Base-by-base conservation (phyloP, 257 asterid genomes). In the Solanum okadae region DNA sequence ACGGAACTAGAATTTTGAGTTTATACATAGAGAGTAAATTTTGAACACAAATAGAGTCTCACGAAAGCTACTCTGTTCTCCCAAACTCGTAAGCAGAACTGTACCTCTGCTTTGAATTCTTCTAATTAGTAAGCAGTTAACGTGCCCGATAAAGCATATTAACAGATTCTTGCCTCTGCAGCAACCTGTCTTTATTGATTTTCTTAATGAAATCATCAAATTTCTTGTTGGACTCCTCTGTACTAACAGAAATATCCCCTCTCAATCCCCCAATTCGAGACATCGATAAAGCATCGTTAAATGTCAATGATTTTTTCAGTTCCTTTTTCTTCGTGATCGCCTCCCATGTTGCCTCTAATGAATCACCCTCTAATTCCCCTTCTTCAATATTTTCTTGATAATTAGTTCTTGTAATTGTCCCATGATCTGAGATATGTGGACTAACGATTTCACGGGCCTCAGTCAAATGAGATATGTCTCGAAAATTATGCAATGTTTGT, bases 301-400 rank as follows among this genome's bases (percentile, higher is more conserved):
- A 95, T 49, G 96, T 93, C 91, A 92, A 90, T 20, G 93, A 90
- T 59, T 94, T 92, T 88, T 90, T 91, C 88, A 93, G 63, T 65
- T 92, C 97, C 75, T 44, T 79, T 79, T 44, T 27, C 85, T 44
- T 79, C 10, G 3, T 91, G 33, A 95, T 95, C 5, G 94, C 93
- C 83, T 49, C 89, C 98, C 98, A 95, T 3, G 95, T 92, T 13
- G 95, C 94, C 87, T 93, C 98, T 90, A 95, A 90, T 15, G 94
- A 91, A 75, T 91, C 93, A 5, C 86, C 92, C 15, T 81, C 92
- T 37, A 90, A 86, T 0, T 15, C 91, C 2, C 35, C 88, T 42
- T n/a, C 75, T 59, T 76, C 77, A 16, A 35, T 52, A 59, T 29
- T 27, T 10, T 85, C 22, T 75, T 37, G 65, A 9, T 56, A 52